A percentile compares a stretch with the other conserved stretches of the same genome.
phyloP scores from a whole-genome alignment of 257 asterid genomes.

The Rhazya stricta region DNA sequence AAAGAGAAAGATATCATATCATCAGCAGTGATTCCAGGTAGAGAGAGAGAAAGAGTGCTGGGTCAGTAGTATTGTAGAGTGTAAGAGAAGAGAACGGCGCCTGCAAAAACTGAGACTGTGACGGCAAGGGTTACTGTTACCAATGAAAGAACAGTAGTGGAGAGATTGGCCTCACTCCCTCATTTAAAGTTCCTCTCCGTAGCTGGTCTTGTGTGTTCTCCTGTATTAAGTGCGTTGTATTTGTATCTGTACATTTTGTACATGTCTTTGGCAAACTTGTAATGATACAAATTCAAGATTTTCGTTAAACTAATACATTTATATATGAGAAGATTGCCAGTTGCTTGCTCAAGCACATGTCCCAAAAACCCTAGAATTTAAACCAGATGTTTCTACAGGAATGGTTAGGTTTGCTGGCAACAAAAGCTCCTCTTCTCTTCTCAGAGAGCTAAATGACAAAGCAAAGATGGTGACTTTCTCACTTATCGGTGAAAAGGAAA shows the following conservation, averaged over 20 bases:
- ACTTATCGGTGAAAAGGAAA: constrained; percentile 20
- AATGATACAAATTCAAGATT: not conserved
- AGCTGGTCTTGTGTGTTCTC: constrained; percentile 5
- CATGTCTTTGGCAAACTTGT: too few species aligned
- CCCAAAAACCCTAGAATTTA: constrained; percentile 13
- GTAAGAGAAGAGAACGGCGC: constrained; percentile 73
- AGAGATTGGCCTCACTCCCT: constrained; percentile 12
- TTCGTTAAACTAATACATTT: too few species aligned
- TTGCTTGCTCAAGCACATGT: not conserved
- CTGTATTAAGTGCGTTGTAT: not conserved
- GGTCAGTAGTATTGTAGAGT: not conserved
- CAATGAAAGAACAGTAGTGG: constrained; percentile 39
- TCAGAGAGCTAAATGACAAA: constrained; percentile 41
- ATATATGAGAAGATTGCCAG: not conserved
- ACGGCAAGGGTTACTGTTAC: constrained; percentile 39
- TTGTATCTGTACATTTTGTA: not conserved
- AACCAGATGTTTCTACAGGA: constrained; percentile 17
- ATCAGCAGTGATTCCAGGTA: constrained; percentile 13
- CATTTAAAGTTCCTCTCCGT: constrained; percentile 16
- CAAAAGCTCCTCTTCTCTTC: constrained; percentile 15
- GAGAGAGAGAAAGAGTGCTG: constrained; percentile 9
- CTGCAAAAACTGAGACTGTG: constrained; percentile 38
- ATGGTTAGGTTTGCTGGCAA: constrained; percentile 17
- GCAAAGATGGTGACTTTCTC: constrained; percentile 42
- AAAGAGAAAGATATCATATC: constrained; percentile 7